Evolutionary conservation across 305 asterid species (phyloP), one percentile per base, ranked within the genome.

Genomic region (Fraxinus albicans): DNA sequence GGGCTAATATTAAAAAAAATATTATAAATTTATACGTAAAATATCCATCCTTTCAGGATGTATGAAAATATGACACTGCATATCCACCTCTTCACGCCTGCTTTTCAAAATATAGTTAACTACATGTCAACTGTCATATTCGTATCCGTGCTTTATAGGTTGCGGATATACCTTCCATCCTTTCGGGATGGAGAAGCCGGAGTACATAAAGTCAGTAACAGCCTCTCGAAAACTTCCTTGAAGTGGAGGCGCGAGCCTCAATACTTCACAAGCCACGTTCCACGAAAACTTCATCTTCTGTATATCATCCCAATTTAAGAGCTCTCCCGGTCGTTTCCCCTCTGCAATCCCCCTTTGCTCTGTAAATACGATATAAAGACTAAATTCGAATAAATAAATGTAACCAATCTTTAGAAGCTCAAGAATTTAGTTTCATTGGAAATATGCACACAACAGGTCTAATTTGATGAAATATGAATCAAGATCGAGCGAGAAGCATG

Each of bases 181-280:
- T 77, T 78, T 70, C 17, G 79, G 76, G 35, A 83, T 6, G 34
- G 23, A 3, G 38, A 83, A 72, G 4, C 31, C 76, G 7, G 79
- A 40, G 27, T 67, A 83, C 36, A 31, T 70, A 31, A 83, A 33
- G 6, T 83, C 79, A 10, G 42, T 17, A 3, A 42, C 72, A 0
- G 47, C 82, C 10, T 83, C 79, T 70, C 85, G 79, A 12, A 83
- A 77, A 77, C 6, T 50, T 42, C 78, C 85, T 77, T 77, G 82
- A 35, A 83, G 21, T 40, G 81, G 47, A 42, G 82, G 74, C 50
- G 77, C 67, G 2, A 67, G 4, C 78, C 85, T 69, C 17, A 70
- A 12, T 13, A 50, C 79, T 72, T 53, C 85, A 34, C 65, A 44
- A 3, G 65, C 85, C 15, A 83, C 60, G 2, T 15, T 83, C 82